These are phyloP conservation scores for Globisporangium iwayamae DNA, from an alignment of 352 stramenopile genomes.

Conservation along the genomic window DNA sequence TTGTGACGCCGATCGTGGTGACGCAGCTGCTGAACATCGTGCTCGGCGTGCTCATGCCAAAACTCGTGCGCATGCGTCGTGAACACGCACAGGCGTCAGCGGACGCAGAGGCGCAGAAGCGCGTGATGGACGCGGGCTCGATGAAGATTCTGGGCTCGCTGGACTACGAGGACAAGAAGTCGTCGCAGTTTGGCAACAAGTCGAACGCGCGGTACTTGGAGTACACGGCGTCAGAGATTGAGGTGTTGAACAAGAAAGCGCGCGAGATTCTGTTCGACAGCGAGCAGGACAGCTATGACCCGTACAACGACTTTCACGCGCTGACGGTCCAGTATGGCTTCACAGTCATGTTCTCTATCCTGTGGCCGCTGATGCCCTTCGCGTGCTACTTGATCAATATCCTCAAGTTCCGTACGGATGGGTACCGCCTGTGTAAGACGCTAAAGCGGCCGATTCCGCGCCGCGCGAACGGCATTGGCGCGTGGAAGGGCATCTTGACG, in stretches of 20 bases:
- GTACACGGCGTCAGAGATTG: conserved; percentile 55
- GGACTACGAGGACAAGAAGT: conserved; percentile 71
- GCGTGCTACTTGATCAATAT: conserved; percentile 71
- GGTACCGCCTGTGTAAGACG: conserved; percentile 64
- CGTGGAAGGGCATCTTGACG: conserved; percentile 58
- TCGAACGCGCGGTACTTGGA: conserved; percentile 61
- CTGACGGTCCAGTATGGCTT: conserved; percentile 72
- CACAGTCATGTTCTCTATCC: conserved; percentile 79
- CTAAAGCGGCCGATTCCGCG: conserved; percentile 69
- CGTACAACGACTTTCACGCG: conserved; percentile 75
- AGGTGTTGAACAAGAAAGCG: conserved; percentile 63
- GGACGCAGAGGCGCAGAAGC: conserved; percentile 62
- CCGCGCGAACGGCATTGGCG: conserved; percentile 69
- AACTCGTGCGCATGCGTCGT: conserved; percentile 63
- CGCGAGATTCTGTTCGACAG: conserved; percentile 71
- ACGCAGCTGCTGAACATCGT: conserved; percentile 81
- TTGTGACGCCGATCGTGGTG: conserved; percentile 84
- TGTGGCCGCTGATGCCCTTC: conserved; percentile 75
- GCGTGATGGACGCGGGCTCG: conserved; percentile 58
- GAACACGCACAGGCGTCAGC: conserved; percentile 55
- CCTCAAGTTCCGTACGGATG: conserved; percentile 63
- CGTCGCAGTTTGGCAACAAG: conserved; percentile 73
- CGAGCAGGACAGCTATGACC: conserved; percentile 68
- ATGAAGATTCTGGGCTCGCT: conserved; percentile 83
- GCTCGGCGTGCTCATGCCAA: conserved; percentile 57